These are phyloP conservation scores for Triticum urartu DNA, from an alignment of 176 grass and related monocot species.

Conservation along the genomic window DNA sequence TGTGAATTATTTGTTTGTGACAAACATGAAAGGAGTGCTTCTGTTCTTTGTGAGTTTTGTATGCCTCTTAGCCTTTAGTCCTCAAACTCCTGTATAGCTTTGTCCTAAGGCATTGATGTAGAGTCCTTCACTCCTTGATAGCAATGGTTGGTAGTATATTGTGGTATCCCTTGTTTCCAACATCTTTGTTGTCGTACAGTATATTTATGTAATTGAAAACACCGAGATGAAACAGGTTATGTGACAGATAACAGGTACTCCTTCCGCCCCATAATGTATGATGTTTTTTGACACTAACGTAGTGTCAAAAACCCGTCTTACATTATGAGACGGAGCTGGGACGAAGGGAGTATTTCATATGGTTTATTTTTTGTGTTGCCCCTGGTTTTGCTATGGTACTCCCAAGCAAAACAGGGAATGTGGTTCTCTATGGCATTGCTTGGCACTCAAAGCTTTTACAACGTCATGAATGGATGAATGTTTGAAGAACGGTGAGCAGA, in stretches of 20 bases:
- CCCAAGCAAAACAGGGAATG: neutral
- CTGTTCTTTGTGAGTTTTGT: conserved; percentile 21
- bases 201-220: conserved; percentile 21
- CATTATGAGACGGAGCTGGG: too few relatives aligned
- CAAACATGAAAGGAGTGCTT: conserved; percentile 1
- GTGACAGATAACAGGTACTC: neutral
- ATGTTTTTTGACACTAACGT: too few relatives aligned
- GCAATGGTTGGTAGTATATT: conserved; percentile 12
- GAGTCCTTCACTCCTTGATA: conserved; percentile 25
- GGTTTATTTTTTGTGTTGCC: neutral
- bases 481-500: too few relatives aligned
- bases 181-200: conserved; percentile 17
- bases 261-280: too few relatives aligned
- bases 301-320: too few relatives aligned
- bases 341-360: neutral
- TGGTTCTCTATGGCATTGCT: too few relatives aligned
- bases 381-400: neutral
- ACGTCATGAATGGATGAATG: too few relatives aligned
- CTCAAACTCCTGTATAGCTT: conserved; percentile 39
- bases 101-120: conserved; percentile 25
- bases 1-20: neutral
- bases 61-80: conserved; percentile 26
- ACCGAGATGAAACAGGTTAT: neutral
- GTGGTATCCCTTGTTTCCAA: neutral
- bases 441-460: too few relatives aligned